These are phyloP conservation scores for Acaromyces ingoldii DNA, from an alignment of 1,284 basidiomycete genomes.

Conservation along the genomic window DNA sequence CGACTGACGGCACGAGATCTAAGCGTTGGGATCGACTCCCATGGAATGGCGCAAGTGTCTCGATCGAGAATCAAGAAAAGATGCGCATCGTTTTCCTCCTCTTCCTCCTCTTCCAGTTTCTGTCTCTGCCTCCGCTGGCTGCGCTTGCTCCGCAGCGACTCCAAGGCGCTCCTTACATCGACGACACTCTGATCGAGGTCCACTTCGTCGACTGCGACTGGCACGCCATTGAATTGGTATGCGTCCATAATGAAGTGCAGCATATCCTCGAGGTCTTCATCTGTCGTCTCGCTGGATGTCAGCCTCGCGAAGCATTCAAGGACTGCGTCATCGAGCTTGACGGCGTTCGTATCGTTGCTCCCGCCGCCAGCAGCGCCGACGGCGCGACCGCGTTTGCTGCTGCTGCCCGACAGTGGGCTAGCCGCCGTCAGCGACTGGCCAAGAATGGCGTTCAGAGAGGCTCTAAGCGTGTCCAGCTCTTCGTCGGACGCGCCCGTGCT, in stretches of 20 bases:
- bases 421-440: too few species aligned
- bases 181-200: constrained; percentile 75
- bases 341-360: constrained; percentile 45
- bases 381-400: too few species aligned
- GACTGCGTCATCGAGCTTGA: constrained; percentile 64
- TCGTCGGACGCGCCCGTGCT: background rate
- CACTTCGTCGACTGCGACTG: constrained; percentile 83
- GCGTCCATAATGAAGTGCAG: constrained; percentile 90
- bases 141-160: constrained; percentile 28
- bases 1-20: constrained; percentile 80
- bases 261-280: constrained; percentile 92
- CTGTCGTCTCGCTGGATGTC: constrained; percentile 66
- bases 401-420: too few species aligned
- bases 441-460: constrained; percentile 23
- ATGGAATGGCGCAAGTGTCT: constrained; percentile 81
- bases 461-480: constrained; percentile 9
- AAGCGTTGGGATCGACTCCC: constrained; percentile 89
- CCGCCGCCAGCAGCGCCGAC: background rate
- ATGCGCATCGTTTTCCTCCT: constrained; percentile 59
- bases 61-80: constrained; percentile 86
- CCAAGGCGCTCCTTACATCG: constrained; percentile 38
- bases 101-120: constrained; percentile 50
- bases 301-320: constrained; percentile 82
- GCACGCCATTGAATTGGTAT: constrained; percentile 85
- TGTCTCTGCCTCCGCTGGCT: constrained; percentile 54